Conservation (phyloP, 345 rosid genomes). For the Citrus trifoliata region DNA sequence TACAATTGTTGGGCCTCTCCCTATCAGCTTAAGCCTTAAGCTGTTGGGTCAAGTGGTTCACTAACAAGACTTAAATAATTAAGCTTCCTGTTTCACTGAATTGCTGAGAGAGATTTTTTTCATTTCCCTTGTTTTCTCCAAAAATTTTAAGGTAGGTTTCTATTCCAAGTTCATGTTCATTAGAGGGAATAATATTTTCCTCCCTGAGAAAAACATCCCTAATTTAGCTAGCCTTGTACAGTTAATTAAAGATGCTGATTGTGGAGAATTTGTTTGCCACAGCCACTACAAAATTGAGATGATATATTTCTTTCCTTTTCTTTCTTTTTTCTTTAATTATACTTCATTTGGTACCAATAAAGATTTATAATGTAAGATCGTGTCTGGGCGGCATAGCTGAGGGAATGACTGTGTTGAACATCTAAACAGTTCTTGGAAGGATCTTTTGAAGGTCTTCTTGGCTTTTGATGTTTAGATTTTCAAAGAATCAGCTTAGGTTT, state of each 20-base stretch:
- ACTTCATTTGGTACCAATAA: background rate
- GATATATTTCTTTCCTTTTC: background rate
- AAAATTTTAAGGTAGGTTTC: background rate
- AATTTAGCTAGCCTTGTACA: background rate
- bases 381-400: background rate
- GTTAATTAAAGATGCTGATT: background rate
- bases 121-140: background rate
- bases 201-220: background rate
- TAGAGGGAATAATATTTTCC: background rate
- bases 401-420: background rate
- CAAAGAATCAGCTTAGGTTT: background rate
- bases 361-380: background rate
- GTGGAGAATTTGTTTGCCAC: background rate
- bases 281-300: background rate
- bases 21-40: background rate
- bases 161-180: conserved; percentile 26
- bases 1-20: background rate
- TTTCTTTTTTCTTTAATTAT: background rate
- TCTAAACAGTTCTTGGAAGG: background rate
- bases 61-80: background rate
- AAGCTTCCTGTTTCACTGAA: background rate
- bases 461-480: background rate
- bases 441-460: background rate
- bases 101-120: background rate
- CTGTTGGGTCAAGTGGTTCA: background rate